Evolutionary conservation across 2,329 filamentous ascomycete species (phyloP).

Genomic region (Lasiodiplodia sp.): DNA sequence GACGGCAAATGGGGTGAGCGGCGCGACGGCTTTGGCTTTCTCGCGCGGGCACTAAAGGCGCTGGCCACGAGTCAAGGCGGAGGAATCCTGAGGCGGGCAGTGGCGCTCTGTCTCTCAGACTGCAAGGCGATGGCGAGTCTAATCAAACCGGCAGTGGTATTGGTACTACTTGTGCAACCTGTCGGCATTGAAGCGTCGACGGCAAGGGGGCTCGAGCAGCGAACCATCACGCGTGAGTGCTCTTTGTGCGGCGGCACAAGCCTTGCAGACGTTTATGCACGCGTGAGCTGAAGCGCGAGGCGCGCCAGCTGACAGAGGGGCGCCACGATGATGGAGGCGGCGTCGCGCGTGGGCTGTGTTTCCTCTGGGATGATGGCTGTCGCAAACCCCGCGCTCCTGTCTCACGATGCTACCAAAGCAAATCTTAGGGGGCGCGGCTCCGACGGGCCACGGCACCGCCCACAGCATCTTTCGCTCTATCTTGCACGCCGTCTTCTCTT

Average conservation of each 20-base stretch:
- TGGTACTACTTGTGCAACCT: conserved; percentile 9
- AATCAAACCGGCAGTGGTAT: conserved; percentile 1
- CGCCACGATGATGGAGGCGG: conserved; percentile 17
- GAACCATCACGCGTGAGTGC: neutral
- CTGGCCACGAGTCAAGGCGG: conserved; percentile 17
- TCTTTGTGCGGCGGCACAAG: neutral
- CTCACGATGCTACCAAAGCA: conserved; percentile 21
- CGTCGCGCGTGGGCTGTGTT: conserved; percentile 5
- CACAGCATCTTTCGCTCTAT: neutral
- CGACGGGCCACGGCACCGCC: conserved; percentile 18
- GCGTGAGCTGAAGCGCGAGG: conserved; percentile 23
- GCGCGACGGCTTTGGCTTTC: conserved; percentile 6
- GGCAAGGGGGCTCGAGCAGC: neutral
- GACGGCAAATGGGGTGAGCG: conserved; percentile 9
- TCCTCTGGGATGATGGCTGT: conserved; percentile 25
- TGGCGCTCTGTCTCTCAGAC: neutral
- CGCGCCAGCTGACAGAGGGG: conserved; percentile 6
- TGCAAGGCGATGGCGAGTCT: conserved; percentile 6
- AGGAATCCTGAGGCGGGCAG: conserved; percentile 11
- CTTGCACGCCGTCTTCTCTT: neutral
- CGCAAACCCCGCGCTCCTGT: conserved; percentile 23
- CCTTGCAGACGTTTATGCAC: conserved; percentile 12
- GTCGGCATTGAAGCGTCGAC: conserved; percentile 11
- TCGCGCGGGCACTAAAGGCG: neutral
- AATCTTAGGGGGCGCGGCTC: neutral